Evolutionary conservation across 495 filamentous ascomycete species (phyloP), one percentile per base, ranked within the genome.

Genomic region (Pyronema domesticum): DNA sequence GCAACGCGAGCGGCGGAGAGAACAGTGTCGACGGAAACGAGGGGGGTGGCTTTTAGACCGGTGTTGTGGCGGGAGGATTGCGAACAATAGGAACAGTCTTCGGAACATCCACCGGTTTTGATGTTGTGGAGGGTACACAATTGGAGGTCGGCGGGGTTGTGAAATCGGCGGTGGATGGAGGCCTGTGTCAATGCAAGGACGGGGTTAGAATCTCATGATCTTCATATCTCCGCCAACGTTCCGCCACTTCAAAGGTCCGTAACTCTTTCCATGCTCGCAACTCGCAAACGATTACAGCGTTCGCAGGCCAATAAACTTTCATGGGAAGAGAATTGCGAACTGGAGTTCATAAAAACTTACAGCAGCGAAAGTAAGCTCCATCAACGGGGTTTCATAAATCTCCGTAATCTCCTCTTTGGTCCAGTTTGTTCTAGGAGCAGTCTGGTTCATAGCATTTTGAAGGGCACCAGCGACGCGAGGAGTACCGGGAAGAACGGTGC

Each of bases 91-190:
- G 79, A 82, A 65, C 86, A 93, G 70, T 93, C 86, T 66, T 89
- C 86, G 63, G 75, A 80, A 68, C 86, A 93, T 23, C 86, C 86
- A 46, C 86, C 86, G n/a, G 85, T 89, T 60, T 91, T 93, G 74
- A 93, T 93, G 74, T 88, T 89, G 81, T 89, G 87, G 51, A 93
- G 72, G 1, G 86, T 93, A 72, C 86, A 89, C 71, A 89, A 82
- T 65, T 93, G 86, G 64, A 93, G 81, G 6, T 80, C 75, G 35
- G 78, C 69, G 37, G 86, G 84, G 67, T 80, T 74, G 69, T 89
- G 86, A 71, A 89, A 89, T 55, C 80, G 80, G 34, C 84, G 77
- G 69, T 93, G 86, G 53, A 89, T 67, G 42, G 74, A 78, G 51
- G 74, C 77, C 84, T 88, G 53, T 19, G 18, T 42, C 14, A 43